Evolutionary conservation across 2,329 filamentous ascomycete species (phyloP), one percentile per base, ranked within the genome.

Genomic region (Allantophomopsis cytisporea): DNA sequence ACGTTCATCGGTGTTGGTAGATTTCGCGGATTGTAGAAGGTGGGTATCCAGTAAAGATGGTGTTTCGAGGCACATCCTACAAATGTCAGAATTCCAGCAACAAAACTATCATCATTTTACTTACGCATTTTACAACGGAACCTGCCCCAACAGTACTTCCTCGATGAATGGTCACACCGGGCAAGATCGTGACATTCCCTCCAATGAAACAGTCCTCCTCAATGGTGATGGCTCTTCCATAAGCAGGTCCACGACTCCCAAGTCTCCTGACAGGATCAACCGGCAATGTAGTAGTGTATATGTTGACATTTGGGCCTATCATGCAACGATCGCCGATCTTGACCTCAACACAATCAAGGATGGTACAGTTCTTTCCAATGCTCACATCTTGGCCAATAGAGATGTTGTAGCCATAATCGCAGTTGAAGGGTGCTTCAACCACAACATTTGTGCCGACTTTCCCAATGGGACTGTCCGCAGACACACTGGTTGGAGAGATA

Each of bases 341-440:
- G 43, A 96, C 82, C 46, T 79, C 71, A 55, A 80, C 83, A n/a
- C 87, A 80, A 56, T 98, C 91, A 41, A 88, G 76, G 53, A 96
- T 80, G 18, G 78, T 80, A 59, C 88, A 95, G 52, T 85, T 83
- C 40, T 83, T 73, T 14, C 82, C 84, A 48, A 98, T 83, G 40
- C 80, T 73, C 2, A 93, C 85, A 46, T 91, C 80, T 49, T 88
- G 80, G 11, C 84, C 88, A 48, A 98, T 83, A 36, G 73, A 73
- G 50, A 96, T 82, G 57, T 98, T 96, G 63, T 94, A 96, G 1
- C 91, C 91, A 53, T 95, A 95, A 53, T 95, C 87, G 56, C 89
- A 95, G 36, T 71, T 79, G 58, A 98, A 96, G 0, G 89, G 89
- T 2, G 83, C 77, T 52, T 94, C 86, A 18, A 98, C 82, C 33